Base-by-base conservation (phyloP, 495 filamentous ascomycete species). In the Paragyromitra xinjiangensis region DNA sequence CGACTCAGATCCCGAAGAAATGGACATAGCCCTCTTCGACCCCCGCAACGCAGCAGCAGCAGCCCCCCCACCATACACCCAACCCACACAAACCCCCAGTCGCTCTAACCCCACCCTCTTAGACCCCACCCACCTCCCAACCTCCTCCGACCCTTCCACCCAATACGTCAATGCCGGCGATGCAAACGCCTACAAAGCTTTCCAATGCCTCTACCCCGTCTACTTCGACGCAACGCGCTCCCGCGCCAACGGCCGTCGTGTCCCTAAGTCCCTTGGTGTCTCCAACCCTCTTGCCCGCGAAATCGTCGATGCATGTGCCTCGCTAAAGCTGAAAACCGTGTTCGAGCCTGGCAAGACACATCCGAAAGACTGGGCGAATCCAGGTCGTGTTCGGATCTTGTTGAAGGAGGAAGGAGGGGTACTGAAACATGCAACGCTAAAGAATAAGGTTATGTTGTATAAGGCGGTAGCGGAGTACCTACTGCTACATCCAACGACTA, bases 301-400 rank as follows among this genome's bases (percentile, higher is more conserved):
- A 78, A 94, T 99, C 82, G 92, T 93, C 42, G 90, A 94, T 75
- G 95, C 95, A 0, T 92, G 92, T 80, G 89, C 90, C 22, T 84
- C 84, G 72, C 86, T 98, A 53, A 90, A 92, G 5, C 84, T 98
- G 71, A 87, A 89, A 39, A 90, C 91, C 40, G 91, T 94, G 5
- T 91, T 97, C 83, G 95, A 99, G 84, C 94, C 94, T 0, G 92
- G 91, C 79, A 97, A 97, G 85, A 86, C 90, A 58, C 95, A 99
- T 85, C 95, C 95, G 0, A 94, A 94, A 84, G 95, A 99, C 85
- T 99, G 95, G 95, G 92, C 91, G 44, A 99, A 99, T 85, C 95
- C 95, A 12, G 95, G 95, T 0, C 87, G 95, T 37, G 94, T 99
- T 77, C 88, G 92, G 64, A 89, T 97, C 24, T 84, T 89, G 79